Percentiles rank a stretch among this genome's conserved stretches.
Evolutionary conservation across 768 basidiomycete species (phyloP).

Genomic region (Trametes cinnabarina): DNA sequence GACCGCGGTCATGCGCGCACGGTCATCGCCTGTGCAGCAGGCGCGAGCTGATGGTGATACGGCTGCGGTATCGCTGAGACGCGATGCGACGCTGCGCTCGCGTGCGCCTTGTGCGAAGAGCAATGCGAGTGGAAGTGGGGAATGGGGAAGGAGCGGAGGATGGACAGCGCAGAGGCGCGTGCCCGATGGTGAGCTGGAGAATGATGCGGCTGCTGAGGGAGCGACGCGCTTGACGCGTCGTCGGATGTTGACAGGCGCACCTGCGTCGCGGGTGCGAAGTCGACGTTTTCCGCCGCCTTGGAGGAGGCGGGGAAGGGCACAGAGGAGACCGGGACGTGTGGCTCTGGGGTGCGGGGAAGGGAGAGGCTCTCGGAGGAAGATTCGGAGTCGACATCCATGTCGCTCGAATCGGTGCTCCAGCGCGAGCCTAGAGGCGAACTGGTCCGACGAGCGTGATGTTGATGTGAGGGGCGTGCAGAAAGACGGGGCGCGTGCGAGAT

Average conservation of each 20-base stretch:
- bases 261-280: slow-evolving; percentile 16
- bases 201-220: slow-evolving; percentile 4
- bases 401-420: slow-evolving; percentile 25
- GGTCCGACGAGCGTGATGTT: slow-evolving; percentile 5
- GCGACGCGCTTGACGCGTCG: not conserved
- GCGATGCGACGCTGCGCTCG: not conserved
- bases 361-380: slow-evolving; percentile 22
- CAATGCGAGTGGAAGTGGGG: slow-evolving; percentile 28
- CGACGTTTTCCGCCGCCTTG: slow-evolving; percentile 16
- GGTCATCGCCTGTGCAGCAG: slow-evolving; percentile 8
- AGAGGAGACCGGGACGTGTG: slow-evolving; percentile 16
- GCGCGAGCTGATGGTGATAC: slow-evolving; percentile 7
- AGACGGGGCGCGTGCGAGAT: slow-evolving; percentile 21
- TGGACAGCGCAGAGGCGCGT: slow-evolving; percentile 26
- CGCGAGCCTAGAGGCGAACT: slow-evolving; percentile 21
- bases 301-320: slow-evolving; percentile 14
- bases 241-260: slow-evolving; percentile 9
- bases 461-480: slow-evolving; percentile 12
- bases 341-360: slow-evolving; percentile 24
- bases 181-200: slow-evolving; percentile 9
- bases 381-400: slow-evolving; percentile 27
- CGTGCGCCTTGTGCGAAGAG: slow-evolving; percentile 1
- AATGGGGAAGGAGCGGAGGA: slow-evolving; percentile 30
- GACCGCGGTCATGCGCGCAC: slow-evolving; percentile 12
- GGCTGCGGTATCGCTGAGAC: not conserved